Evolutionary conservation across 495 filamentous ascomycete genomes (phyloP).

Genomic region (Aspergillus diversus): DNA sequence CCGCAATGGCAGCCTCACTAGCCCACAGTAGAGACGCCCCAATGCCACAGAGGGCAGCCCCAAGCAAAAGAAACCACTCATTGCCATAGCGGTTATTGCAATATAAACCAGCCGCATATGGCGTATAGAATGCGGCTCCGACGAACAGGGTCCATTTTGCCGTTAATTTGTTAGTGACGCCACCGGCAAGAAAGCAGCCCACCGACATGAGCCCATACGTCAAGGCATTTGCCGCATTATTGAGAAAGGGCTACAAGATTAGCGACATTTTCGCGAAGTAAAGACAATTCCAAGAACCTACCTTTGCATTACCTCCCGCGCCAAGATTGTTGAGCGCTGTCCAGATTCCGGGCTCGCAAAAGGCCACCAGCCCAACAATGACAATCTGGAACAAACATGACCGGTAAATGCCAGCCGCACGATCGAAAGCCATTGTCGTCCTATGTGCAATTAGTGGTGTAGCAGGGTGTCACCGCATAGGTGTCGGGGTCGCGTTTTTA

Average conservation of each 20-base stretch:
- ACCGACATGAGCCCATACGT: constrained; percentile 62
- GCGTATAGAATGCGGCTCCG: constrained; percentile 59
- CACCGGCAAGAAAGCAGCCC: constrained; percentile 54
- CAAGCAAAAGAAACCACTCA: constrained; percentile 60
- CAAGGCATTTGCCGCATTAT: constrained; percentile 60
- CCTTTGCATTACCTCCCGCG: constrained; percentile 59
- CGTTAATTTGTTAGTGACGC: constrained; percentile 57
- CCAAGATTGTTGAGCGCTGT: constrained; percentile 61
- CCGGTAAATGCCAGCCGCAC: constrained; percentile 37
- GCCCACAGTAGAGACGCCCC: constrained; percentile 61
- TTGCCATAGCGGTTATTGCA: constrained; percentile 61
- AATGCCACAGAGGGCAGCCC: constrained; percentile 56
- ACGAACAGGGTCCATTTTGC: constrained; percentile 56
- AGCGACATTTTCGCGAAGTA: background rate
- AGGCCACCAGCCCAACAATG: constrained; percentile 57
- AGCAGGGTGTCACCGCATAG: background rate
- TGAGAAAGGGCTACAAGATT: constrained; percentile 1
- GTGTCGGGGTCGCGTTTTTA: background rate
- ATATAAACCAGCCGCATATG: constrained; percentile 60
- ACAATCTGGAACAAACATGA: constrained; percentile 59
- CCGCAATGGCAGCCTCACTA: constrained; percentile 59
- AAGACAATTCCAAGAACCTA: constrained; percentile 46
- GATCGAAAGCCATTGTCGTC: constrained; percentile 6
- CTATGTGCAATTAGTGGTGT: background rate
- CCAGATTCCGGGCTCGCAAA: constrained; percentile 64